These are phyloP conservation scores for Plasmodium relictum DNA, from an alignment of 169 alveolate species.

Conservation along the genomic window DNA sequence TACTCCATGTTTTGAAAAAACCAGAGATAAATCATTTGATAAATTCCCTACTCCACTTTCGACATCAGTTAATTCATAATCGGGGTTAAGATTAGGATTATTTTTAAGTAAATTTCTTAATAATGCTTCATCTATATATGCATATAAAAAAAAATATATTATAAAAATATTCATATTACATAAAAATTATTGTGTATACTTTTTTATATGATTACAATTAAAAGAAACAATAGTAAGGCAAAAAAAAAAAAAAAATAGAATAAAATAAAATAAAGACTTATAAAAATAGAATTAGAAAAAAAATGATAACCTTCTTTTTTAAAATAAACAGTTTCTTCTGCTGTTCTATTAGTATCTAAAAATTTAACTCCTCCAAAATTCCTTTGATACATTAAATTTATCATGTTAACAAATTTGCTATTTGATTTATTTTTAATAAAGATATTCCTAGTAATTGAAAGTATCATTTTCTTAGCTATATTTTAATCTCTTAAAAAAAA, in stretches of 20 bases:
- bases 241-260: neutral
- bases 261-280: neutral
- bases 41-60: conserved; percentile 47
- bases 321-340: conserved; percentile 81
- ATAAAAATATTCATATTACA: neutral
- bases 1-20: conserved; percentile 73
- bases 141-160: neutral
- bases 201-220: no score
- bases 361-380: conserved; percentile 80
- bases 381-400: conserved; percentile 56
- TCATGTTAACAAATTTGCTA: conserved; percentile 17
- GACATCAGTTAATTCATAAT: conserved; percentile 36
- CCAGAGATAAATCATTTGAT: conserved; percentile 60
- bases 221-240: neutral
- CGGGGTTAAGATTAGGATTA: conserved; percentile 83
- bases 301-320: conserved; percentile 81
- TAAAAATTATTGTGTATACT: no score
- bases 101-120: conserved; percentile 79
- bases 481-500: neutral
- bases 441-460: conserved; percentile 22
- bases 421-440: conserved; percentile 38
- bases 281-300: neutral
- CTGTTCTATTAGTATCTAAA: conserved; percentile 79
- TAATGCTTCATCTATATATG: conserved; percentile 80
- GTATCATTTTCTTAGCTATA: conserved; percentile 37